phyloP scores from a whole-genome alignment of 1,284 basidiomycete genomes.

The Anthracocystis walkeri region DNA sequence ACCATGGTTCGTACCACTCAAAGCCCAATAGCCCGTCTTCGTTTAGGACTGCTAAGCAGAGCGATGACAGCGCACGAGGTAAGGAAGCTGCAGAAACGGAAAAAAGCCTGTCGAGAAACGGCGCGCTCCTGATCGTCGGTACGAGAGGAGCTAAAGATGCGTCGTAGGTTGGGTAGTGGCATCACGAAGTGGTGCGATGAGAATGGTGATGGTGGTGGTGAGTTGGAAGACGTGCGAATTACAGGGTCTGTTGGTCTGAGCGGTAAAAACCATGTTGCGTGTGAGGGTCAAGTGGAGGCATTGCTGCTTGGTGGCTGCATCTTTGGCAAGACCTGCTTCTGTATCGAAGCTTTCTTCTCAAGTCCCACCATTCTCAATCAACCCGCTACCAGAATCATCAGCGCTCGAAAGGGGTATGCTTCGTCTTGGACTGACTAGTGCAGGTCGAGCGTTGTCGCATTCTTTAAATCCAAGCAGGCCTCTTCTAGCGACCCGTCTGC shows the following conservation, averaged over 20 bases:
- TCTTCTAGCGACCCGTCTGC: background rate
- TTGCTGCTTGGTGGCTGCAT: too few species aligned
- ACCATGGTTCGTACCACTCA: background rate
- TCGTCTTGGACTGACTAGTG: background rate
- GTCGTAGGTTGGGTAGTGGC: slow-evolving; percentile 59
- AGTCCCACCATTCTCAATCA: background rate
- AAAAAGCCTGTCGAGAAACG: slow-evolving; percentile 63
- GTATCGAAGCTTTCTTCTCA: background rate
- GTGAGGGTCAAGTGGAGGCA: background rate
- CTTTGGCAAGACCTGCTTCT: background rate
- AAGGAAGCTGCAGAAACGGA: slow-evolving; percentile 62
- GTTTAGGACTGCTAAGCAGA: slow-evolving; percentile 57
- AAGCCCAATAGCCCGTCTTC: slow-evolving; percentile 49
- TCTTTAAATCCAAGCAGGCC: background rate
- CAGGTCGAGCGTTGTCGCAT: background rate
- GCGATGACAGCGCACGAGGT: slow-evolving; percentile 63
- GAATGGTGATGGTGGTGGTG: background rate
- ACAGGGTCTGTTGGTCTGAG: slow-evolving; percentile 1
- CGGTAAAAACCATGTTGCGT: background rate
- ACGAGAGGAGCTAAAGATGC: slow-evolving; percentile 62
- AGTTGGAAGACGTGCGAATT: background rate
- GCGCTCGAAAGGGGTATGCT: background rate
- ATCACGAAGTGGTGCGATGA: slow-evolving; percentile 25
- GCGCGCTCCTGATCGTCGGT: slow-evolving; percentile 60
- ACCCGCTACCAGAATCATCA: background rate